These are phyloP conservation scores for Ganoderma sp. DNA, from an alignment of 1,284 basidiomycete genomes.

Conservation along the genomic window DNA sequence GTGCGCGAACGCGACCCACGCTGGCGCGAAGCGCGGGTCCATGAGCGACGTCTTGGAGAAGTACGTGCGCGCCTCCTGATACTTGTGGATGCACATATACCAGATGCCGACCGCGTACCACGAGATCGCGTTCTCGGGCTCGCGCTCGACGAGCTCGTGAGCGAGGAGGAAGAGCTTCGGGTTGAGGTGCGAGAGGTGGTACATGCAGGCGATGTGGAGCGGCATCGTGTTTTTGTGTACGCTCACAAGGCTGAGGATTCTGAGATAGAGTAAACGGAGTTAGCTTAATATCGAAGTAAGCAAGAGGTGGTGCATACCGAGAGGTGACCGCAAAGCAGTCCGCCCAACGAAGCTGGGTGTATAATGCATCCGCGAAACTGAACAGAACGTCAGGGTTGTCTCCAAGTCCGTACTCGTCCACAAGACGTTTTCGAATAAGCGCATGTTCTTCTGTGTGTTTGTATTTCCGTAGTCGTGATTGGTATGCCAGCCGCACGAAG, in stretches of 20 bases:
- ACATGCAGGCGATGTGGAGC: slow-evolving; percentile 96
- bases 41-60: slow-evolving; percentile 98
- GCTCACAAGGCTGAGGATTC: slow-evolving; percentile 81
- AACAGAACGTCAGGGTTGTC: slow-evolving; percentile 94
- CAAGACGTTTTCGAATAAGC: slow-evolving; percentile 73
- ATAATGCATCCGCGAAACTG: slow-evolving; percentile 91
- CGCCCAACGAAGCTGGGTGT: slow-evolving; percentile 88
- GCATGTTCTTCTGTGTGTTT: slow-evolving; percentile 85
- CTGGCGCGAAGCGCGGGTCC: slow-evolving; percentile 94
- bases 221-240: slow-evolving; percentile 89
- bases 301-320: slow-evolving; percentile 52
- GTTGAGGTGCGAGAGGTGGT: slow-evolving; percentile 89
- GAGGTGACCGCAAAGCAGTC: slow-evolving; percentile 92
- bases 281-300: background rate
- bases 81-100: slow-evolving; percentile 89
- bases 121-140: slow-evolving; percentile 90
- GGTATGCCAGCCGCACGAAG: slow-evolving; percentile 92
- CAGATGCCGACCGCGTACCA: slow-evolving; percentile 99
- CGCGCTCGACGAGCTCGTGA: slow-evolving; percentile 92
- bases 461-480: slow-evolving; percentile 89
- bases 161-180: slow-evolving; percentile 95
- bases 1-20: slow-evolving; percentile 98
- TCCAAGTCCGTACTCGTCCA: slow-evolving; percentile 78
- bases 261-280: slow-evolving; percentile 41
- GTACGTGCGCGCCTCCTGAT: slow-evolving; percentile 88